Evolutionary conservation across 106 monocot species (phyloP).

Genomic region (Apostasia shenzhenica): DNA sequence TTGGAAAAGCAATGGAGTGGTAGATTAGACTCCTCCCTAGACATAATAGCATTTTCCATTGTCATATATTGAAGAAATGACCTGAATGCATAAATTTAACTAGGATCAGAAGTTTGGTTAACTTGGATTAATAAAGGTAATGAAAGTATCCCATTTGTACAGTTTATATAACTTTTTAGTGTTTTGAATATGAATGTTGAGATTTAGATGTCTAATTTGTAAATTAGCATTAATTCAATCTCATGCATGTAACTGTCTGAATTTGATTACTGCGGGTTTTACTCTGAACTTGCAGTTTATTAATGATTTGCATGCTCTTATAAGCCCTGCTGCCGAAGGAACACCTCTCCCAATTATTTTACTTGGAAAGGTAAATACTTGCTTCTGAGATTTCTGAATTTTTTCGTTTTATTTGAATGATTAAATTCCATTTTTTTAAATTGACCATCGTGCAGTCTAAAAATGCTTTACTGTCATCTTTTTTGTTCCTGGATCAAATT

Average conservation of each 20-base stretch:
- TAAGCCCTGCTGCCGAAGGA: slow-evolving; percentile 58
- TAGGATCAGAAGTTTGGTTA: no score
- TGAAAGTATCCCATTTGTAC: no score
- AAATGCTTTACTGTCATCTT: slow-evolving; percentile 87
- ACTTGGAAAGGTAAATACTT: slow-evolving; percentile 63
- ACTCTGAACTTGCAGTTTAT: slow-evolving; percentile 56
- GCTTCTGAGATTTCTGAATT: background rate
- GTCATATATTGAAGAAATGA: no score
- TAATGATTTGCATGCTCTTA: slow-evolving; percentile 85
- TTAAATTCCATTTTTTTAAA: background rate
- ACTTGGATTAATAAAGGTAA: no score
- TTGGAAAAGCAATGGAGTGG: no score
- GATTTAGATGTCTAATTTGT: no score
- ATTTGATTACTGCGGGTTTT: background rate
- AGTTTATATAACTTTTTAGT: no score
- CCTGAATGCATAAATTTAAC: no score
- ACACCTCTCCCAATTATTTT: slow-evolving; percentile 75
- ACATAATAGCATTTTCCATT: no score
- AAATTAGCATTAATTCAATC: no score
- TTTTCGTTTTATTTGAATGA: background rate
- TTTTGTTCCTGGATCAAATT: slow-evolving; percentile 94
- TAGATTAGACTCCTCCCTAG: no score
- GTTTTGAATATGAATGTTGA: no score
- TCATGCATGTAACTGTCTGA: background rate
- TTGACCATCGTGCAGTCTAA: slow-evolving; percentile 52